Percentiles rank a stretch among this genome's conserved stretches.
These are phyloP conservation scores for Saccharomyces mikatae DNA, from an alignment of 805 yeast species.

Conservation along the genomic window DNA sequence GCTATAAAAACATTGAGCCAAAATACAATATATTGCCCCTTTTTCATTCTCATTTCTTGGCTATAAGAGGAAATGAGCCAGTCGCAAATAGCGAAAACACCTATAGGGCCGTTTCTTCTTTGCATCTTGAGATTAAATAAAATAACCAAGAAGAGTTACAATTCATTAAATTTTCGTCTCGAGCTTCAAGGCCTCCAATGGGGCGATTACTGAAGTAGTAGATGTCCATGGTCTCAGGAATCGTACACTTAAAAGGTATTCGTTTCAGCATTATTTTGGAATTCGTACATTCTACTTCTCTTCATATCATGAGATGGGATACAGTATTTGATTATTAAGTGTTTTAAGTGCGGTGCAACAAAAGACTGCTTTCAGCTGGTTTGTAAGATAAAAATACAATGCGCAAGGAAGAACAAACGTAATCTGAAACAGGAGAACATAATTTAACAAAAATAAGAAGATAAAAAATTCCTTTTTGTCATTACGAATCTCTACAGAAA, in stretches of 20 bases:
- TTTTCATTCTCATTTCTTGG: neutral
- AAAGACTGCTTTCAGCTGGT: slow-evolving; percentile 45
- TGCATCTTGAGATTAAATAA: too few species aligned
- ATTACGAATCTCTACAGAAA: neutral
- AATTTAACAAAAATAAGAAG: neutral
- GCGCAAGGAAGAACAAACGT: too few species aligned
- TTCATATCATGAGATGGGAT: too few species aligned
- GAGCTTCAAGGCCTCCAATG: slow-evolving; percentile 49
- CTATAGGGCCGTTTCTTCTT: too few species aligned
- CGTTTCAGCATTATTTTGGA: slow-evolving; percentile 47
- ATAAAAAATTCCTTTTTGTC: neutral
- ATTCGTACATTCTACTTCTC: slow-evolving; percentile 41
- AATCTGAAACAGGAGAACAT: too few species aligned
- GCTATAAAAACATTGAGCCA: too few species aligned
- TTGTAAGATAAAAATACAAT: slow-evolving; percentile 32
- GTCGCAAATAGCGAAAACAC: neutral
- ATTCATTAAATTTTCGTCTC: slow-evolving; percentile 23
- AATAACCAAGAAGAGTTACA: slow-evolving; percentile 51
- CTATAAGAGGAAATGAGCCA: neutral
- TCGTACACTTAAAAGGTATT: slow-evolving; percentile 39
- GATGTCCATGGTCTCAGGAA: slow-evolving; percentile 35
- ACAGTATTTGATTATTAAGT: too few species aligned
- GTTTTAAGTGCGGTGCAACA: slow-evolving; percentile 39
- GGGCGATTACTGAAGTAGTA: slow-evolving; percentile 42
- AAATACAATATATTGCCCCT: too few species aligned